Evolutionary conservation across 768 basidiomycete genomes (phyloP).

Genomic region (Podaxis rugospora): DNA sequence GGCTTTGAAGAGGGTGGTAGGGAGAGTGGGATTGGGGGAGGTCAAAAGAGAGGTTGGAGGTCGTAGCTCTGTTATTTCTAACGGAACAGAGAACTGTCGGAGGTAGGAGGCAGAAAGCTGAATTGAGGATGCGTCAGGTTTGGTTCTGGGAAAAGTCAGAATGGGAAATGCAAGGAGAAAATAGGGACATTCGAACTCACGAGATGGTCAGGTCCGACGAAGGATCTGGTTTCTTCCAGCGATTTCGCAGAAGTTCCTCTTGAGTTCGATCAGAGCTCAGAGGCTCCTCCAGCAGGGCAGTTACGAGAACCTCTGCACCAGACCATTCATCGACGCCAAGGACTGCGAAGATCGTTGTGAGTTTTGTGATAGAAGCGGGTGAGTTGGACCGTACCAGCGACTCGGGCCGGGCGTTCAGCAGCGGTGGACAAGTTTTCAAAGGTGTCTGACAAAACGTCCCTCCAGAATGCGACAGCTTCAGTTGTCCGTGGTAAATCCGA

Average conservation of each 20-base stretch:
- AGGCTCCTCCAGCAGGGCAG: constrained; percentile 69
- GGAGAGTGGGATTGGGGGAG: constrained; percentile 15
- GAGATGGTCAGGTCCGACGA: constrained; percentile 31
- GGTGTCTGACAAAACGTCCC: constrained; percentile 33
- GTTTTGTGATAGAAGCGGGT: constrained; percentile 5
- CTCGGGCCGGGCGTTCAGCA: constrained; percentile 31
- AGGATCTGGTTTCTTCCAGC: constrained; percentile 37
- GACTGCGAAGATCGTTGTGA: constrained; percentile 34
- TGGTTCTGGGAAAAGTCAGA: constrained; percentile 24
- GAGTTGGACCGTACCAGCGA: constrained; percentile 41
- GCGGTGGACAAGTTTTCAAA: constrained; percentile 29
- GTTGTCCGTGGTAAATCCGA: constrained; percentile 15
- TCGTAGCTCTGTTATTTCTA: constrained; percentile 43
- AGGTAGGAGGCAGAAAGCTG: constrained; percentile 48
- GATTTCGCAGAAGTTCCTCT: constrained; percentile 36
- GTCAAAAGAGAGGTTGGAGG: constrained; percentile 14
- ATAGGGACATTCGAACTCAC: constrained; percentile 23
- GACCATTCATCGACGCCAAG: constrained; percentile 53
- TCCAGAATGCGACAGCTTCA: constrained; percentile 43
- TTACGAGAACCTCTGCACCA: constrained; percentile 53
- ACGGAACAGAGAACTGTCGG: constrained; percentile 45
- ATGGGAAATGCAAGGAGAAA: neutral
- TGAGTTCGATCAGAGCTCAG: constrained; percentile 49
- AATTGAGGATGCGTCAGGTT: constrained; percentile 18
- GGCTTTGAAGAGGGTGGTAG: constrained; percentile 33